These are phyloP conservation scores for Penicillium psychrosexuale DNA, from an alignment of 2,329 filamentous ascomycete species.

Conservation along the genomic window DNA sequence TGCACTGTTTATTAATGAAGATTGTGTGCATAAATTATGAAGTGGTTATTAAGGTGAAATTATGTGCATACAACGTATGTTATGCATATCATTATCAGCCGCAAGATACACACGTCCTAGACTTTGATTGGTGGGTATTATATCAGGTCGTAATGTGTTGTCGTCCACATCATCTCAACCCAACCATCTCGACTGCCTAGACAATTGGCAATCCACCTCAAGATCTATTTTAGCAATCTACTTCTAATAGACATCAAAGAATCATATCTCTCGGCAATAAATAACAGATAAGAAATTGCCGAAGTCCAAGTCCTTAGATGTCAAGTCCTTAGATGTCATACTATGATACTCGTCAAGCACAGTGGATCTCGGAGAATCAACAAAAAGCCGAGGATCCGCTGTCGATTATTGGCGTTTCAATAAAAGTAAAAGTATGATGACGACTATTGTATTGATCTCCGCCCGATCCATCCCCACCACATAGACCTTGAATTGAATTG, in stretches of 20 bases:
- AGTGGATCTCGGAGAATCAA: not conserved
- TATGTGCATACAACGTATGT: not conserved
- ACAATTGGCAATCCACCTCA: not conserved
- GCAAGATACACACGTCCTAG: not conserved
- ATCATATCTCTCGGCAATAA: not conserved
- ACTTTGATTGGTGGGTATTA: not conserved
- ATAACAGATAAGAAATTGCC: not conserved
- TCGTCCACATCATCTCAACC: not conserved
- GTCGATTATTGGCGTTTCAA: not conserved
- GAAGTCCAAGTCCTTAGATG: not conserved
- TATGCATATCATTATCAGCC: not conserved
- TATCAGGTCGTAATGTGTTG: not conserved
- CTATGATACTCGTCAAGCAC: not conserved
- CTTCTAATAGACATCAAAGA: not conserved
- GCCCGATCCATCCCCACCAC: not conserved
- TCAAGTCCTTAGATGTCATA: too few relatives aligned
- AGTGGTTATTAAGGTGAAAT: not conserved
- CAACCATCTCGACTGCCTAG: not conserved
- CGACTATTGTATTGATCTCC: not conserved
- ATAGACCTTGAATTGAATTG: not conserved
- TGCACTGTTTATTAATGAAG: not conserved
- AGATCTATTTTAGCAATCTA: not conserved
- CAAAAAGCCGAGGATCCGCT: not conserved
- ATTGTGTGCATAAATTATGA: not conserved
- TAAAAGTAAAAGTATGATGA: not conserved